Percentiles rank a stretch among this genome's conserved stretches.
These are phyloP conservation scores for Pseudogymnoascus sp. DNA, from an alignment of 2,329 filamentous ascomycete genomes.

Conservation along the genomic window DNA sequence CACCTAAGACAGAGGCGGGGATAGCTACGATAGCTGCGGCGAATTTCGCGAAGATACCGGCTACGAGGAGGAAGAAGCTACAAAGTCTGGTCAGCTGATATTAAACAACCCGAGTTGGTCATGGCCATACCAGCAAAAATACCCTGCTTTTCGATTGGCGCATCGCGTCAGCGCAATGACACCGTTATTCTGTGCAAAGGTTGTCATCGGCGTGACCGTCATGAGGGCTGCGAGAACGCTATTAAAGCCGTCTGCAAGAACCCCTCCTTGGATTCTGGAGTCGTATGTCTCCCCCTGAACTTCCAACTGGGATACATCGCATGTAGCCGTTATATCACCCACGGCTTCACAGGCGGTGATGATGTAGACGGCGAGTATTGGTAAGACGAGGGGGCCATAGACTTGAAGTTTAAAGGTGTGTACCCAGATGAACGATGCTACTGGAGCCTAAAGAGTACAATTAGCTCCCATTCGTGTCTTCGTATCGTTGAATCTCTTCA, in stretches of 20 bases:
- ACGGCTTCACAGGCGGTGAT: constrained; percentile 73
- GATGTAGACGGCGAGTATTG: constrained; percentile 60
- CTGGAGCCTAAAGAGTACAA: constrained; percentile 38
- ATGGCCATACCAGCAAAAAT: constrained; percentile 47
- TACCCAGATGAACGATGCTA: constrained; percentile 69
- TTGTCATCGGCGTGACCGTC: constrained; percentile 73
- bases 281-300: constrained; percentile 66
- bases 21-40: constrained; percentile 72
- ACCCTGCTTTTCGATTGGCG: constrained; percentile 72
- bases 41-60: constrained; percentile 79
- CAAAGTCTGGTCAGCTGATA: background rate
- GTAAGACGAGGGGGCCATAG: constrained; percentile 66
- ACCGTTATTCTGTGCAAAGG: constrained; percentile 78
- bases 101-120: background rate
- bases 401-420: constrained; percentile 65
- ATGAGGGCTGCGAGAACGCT: constrained; percentile 66
- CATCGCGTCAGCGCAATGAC: constrained; percentile 76
- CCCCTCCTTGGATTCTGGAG: constrained; percentile 68
- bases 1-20: constrained; percentile 55
- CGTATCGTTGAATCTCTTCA: background rate
- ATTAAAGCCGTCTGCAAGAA: constrained; percentile 69
- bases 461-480: background rate
- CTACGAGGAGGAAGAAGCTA: constrained; percentile 63
- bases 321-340: constrained; percentile 72
- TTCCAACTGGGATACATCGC: constrained; percentile 68